phyloP scores from a whole-genome alignment of 371 early-diverging fungal species.

The Lichtheimia ornata region DNA sequence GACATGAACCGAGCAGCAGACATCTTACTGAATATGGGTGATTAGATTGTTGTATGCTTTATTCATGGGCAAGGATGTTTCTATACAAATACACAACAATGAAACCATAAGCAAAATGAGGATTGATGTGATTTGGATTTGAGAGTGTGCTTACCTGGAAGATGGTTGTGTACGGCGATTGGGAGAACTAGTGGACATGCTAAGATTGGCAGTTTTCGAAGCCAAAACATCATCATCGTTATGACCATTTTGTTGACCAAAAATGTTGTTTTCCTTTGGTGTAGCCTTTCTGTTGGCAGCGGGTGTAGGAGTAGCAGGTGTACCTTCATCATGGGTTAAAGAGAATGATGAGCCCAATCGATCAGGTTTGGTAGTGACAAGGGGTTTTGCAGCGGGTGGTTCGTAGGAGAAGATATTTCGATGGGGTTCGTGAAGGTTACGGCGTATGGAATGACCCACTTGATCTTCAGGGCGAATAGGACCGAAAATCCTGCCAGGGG shows the following conservation, averaged over 20 bases:
- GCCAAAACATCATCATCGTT: conserved; percentile 11
- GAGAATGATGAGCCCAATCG: conserved; percentile 30
- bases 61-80: conserved; percentile 17
- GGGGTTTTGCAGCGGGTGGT: conserved; percentile 32
- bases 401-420: conserved; percentile 49
- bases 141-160: background rate
- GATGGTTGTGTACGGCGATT: conserved; percentile 8
- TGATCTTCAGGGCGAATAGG: conserved; percentile 44
- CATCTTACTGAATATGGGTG: conserved; percentile 38
- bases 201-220: conserved; percentile 10
- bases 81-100: conserved; percentile 2
- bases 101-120: background rate
- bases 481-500: conserved; percentile 40
- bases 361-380: conserved; percentile 34
- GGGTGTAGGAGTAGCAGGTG: conserved; percentile 3
- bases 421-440: conserved; percentile 25
- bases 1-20: conserved; percentile 62
- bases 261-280: conserved; percentile 7
- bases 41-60: conserved; percentile 12
- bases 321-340: conserved; percentile 30
- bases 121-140: background rate
- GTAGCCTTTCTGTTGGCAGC: conserved; percentile 3
- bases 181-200: conserved; percentile 6
- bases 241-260: conserved; percentile 3
- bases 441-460: conserved; percentile 22